A percentile compares a stretch with the other conserved stretches of the same genome.
Conservation (phyloP, 2,329 filamentous ascomycete genomes). For the Scedosporium apiospermum region DNA sequence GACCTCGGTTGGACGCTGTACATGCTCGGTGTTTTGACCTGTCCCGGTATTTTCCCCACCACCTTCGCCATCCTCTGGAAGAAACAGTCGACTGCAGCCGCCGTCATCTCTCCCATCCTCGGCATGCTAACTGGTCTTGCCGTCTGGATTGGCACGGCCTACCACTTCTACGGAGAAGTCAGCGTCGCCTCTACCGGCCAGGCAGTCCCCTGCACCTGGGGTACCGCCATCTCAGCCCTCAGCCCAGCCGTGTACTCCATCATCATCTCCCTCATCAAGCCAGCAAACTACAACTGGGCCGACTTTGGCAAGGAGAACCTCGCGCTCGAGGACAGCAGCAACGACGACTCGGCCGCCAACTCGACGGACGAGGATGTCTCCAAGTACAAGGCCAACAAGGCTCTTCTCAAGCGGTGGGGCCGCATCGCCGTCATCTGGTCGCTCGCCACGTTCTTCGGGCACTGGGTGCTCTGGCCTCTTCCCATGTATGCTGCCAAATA, state of each 20-base stretch:
- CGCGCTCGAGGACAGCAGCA: conserved; percentile 22
- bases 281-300: conserved; percentile 29
- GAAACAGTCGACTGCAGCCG: conserved; percentile 36
- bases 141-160: conserved; percentile 41
- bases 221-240: conserved; percentile 37
- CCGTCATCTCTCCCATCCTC: conserved; percentile 37
- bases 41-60: conserved; percentile 43
- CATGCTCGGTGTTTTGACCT: conserved; percentile 43
- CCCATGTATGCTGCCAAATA: conserved; percentile 45
- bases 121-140: conserved; percentile 40
- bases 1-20: conserved; percentile 45
- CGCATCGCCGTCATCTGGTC: conserved; percentile 35
- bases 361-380: conserved; percentile 15
- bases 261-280: conserved; percentile 33
- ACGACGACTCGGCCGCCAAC: conserved; percentile 11
- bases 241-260: conserved; percentile 33
- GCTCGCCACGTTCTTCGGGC: conserved; percentile 38
- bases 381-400: conserved; percentile 20
- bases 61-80: conserved; percentile 43
- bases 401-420: conserved; percentile 34
- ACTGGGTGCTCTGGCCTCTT: conserved; percentile 45
- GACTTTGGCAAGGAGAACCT: conserved; percentile 30
- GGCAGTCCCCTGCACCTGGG: conserved; percentile 41
- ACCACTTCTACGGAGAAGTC: conserved; percentile 34
- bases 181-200: conserved; percentile 36